Evolutionary conservation across 1,139 yeast species (phyloP).

Genomic region (Suhomyces maxii): DNA sequence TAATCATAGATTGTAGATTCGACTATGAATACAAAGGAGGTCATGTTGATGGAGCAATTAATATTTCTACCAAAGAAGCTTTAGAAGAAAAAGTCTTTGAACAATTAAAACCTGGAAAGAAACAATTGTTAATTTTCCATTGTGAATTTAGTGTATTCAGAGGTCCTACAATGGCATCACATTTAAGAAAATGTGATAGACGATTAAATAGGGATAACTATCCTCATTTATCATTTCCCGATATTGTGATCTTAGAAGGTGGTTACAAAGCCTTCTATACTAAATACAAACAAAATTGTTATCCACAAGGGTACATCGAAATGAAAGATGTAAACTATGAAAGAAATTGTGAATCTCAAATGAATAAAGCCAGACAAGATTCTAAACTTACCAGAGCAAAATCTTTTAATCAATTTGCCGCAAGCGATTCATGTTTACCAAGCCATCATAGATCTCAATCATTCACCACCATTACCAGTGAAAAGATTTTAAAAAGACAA

Average conservation of each 20-base stretch:
- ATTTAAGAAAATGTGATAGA: conserved; percentile 81
- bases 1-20: conserved; percentile 84
- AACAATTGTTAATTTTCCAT: conserved; percentile 71
- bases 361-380: conserved; percentile 67
- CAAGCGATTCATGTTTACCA: conserved; percentile 9
- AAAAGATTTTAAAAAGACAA: conserved; percentile 40
- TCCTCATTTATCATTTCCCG: conserved; percentile 83
- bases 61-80: conserved; percentile 68
- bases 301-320: conserved; percentile 77
- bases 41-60: conserved; percentile 81
- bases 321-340: conserved; percentile 79
- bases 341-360: conserved; percentile 66
- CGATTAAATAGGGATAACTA: conserved; percentile 68
- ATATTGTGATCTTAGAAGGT: conserved; percentile 83
- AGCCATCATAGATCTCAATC: conserved; percentile 32
- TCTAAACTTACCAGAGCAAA: conserved; percentile 47
- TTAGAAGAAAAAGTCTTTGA: conserved; percentile 53
- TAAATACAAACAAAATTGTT: conserved; percentile 53
- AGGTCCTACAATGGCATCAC: conserved; percentile 90
- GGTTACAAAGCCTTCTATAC: conserved; percentile 83
- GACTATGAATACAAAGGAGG: conserved; percentile 93
- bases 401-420: conserved; percentile 16
- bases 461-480: conserved; percentile 33
- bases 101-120: conserved; percentile 19
- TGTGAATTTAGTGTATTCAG: conserved; percentile 93